Percentiles rank a stretch among this genome's conserved stretches.
Conservation (phyloP, 2,329 filamentous ascomycete species). For the Fusarium mundagurra region DNA sequence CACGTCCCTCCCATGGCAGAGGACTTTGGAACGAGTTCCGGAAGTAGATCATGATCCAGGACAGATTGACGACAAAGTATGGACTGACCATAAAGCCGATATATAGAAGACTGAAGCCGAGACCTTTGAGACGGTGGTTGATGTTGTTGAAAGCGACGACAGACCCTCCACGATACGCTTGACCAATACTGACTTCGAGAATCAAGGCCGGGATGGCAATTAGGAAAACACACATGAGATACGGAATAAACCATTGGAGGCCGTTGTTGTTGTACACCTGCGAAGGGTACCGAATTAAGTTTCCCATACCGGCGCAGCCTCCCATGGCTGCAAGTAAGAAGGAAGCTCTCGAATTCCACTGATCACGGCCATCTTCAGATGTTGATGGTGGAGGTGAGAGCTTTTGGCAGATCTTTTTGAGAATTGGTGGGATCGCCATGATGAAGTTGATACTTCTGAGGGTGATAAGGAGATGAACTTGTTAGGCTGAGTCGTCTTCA, state of each 20-base stretch:
- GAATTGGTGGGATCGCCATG: conserved; percentile 32
- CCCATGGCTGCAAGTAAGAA: conserved; percentile 69
- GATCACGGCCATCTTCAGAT: conserved; percentile 57
- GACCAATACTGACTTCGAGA: conserved; percentile 75
- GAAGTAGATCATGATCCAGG: conserved; percentile 70
- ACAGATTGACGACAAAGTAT: conserved; percentile 66
- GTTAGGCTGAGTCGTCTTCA: not conserved
- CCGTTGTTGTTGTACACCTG: conserved; percentile 69
- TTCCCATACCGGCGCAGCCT: conserved; percentile 67
- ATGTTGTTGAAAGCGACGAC: conserved; percentile 66
- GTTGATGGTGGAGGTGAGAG: conserved; percentile 50
- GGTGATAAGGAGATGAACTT: not conserved
- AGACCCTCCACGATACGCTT: conserved; percentile 65
- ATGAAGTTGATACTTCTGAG: not conserved
- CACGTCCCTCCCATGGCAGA: conserved; percentile 61
- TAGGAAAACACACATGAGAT: conserved; percentile 63
- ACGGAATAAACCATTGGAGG: conserved; percentile 69
- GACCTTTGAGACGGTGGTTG: conserved; percentile 62
- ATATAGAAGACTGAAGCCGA: conserved; percentile 62
- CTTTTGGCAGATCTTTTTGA: conserved; percentile 47
- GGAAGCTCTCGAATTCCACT: conserved; percentile 64
- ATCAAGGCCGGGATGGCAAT: conserved; percentile 66
- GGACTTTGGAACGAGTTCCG: conserved; percentile 64
- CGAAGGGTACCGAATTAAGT: conserved; percentile 66
- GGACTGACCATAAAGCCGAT: conserved; percentile 65